A percentile compares a stretch with the other conserved stretches of the same genome.
Evolutionary conservation across 2,329 filamentous ascomycete genomes (phyloP).

Genomic region (Pyrenochaeta sp.): DNA sequence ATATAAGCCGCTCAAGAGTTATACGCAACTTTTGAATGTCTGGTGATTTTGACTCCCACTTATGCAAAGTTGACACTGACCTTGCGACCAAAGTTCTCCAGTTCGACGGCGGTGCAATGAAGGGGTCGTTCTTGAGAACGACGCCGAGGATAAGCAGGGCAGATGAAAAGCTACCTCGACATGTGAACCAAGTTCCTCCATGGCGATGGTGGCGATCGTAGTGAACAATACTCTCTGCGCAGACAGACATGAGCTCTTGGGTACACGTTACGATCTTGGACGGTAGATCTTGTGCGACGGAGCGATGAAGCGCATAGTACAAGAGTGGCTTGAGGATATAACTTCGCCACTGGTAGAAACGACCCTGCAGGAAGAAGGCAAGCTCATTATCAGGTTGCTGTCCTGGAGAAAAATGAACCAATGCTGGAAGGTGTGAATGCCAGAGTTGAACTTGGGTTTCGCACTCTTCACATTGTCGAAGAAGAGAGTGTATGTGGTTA

Average conservation of each 20-base stretch:
- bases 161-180: constrained; percentile 2
- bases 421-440: constrained; percentile 11
- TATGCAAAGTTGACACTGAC: constrained; percentile 1
- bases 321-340: constrained; percentile 4
- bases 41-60: not conserved
- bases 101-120: constrained; percentile 1
- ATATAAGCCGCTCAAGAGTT: constrained; percentile 1
- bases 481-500: not conserved
- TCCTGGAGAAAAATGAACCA: not conserved
- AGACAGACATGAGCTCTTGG: not conserved
- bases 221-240: constrained; percentile 3
- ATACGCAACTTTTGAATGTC: constrained; percentile 2
- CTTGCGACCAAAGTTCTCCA: constrained; percentile 1
- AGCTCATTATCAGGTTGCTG: constrained; percentile 7
- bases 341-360: constrained; percentile 8
- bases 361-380: constrained; percentile 9
- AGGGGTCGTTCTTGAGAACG: not conserved
- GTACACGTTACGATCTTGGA: not conserved
- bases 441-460: constrained; percentile 6
- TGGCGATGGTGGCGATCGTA: constrained; percentile 5
- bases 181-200: constrained; percentile 8
- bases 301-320: constrained; percentile 7
- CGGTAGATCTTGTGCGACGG: not conserved
- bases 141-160: constrained; percentile 6
- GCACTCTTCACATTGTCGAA: constrained; percentile 4